Percentiles rank a stretch among this genome's conserved stretches.
These are phyloP conservation scores for Plasmopara viticola DNA, from an alignment of 352 stramenopile species.

Conservation along the genomic window DNA sequence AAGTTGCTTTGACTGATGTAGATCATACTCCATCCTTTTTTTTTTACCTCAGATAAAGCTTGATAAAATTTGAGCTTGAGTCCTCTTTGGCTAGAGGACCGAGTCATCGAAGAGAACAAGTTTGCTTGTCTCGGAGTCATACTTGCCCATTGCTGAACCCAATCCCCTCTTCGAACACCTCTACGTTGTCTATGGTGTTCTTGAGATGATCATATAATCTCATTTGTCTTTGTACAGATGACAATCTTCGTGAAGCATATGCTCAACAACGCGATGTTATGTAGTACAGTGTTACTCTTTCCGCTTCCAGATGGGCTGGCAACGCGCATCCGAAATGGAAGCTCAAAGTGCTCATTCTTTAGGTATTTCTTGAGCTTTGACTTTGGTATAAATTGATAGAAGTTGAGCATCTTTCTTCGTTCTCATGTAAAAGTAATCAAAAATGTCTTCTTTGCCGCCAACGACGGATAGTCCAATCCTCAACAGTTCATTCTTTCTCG, in stretches of 20 bases:
- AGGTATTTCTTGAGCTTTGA: conserved; percentile 14
- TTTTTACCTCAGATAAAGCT: conserved; percentile 12
- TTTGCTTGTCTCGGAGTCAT: conserved; percentile 13
- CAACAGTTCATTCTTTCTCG: conserved; percentile 1
- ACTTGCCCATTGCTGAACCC: conserved; percentile 7
- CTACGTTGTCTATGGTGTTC: conserved; percentile 8
- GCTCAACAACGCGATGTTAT: conserved; percentile 11
- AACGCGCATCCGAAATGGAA: conserved; percentile 4
- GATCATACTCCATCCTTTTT: conserved; percentile 6
- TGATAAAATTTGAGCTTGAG: conserved; percentile 8
- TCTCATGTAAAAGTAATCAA: conserved; percentile 10
- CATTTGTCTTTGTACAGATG: conserved; percentile 14
- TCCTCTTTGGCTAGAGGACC: neutral
- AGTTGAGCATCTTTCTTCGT: conserved; percentile 13
- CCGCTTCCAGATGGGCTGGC: conserved; percentile 4
- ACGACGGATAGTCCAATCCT: conserved; percentile 4
- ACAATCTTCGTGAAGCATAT: conserved; percentile 18
- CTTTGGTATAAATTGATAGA: conserved; percentile 13
- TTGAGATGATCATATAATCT: conserved; percentile 18
- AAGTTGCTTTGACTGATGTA: conserved; percentile 17
- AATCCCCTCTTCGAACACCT: conserved; percentile 8
- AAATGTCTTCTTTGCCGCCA: conserved; percentile 23
- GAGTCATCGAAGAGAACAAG: conserved; percentile 14
- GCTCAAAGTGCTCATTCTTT: conserved; percentile 12
- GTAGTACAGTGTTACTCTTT: conserved; percentile 11